Base-by-base conservation (phyloP, 139 green algal species). In the Closterium sp. region DNA sequence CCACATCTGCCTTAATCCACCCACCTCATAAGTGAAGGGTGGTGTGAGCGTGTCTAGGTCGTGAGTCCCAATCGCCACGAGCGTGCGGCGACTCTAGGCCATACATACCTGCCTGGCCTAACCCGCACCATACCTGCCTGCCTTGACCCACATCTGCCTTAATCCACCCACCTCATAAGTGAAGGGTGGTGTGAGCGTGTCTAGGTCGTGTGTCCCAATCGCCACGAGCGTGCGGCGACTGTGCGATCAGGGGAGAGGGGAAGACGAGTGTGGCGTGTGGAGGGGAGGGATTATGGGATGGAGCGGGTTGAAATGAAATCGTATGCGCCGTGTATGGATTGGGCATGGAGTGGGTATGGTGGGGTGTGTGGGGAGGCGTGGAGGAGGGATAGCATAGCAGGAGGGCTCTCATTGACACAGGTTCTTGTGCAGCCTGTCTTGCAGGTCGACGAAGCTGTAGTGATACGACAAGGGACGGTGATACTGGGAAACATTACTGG, bases 31-130 rank as follows among this genome's bases (percentile, higher is more conserved):
- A 0, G 97, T 99, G 96, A 99, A 99, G 31, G 98, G 98, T 0
- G 96, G 97, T 91, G 97, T 94, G 92, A 96, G 87, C 38, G 85
- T 99, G 31, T 95, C 95, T 50, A 99, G 95, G 95, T 99, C 98
- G 95, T 99, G 98, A 0, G 98, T 99, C 85, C 98, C 98, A 70
- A 99, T 99, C 42, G 98, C 97, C 6, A 99, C 98, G 17, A 99
- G 96, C 2, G n/a, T n/a, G n/a, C n/a, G n/a, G n/a, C n/a, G n/a
- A n/a, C n/a, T n/a, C n/a, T n/a, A n/a, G n/a, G n/a, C n/a, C n/a
- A n/a, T n/a, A n/a, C n/a, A n/a, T n/a, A n/a, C n/a, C n/a, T n/a
- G n/a, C n/a, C n/a, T n/a, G n/a, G n/a, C n/a, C n/a, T n/a, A n/a
- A n/a, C n/a, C n/a, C n/a, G n/a, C n/a, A n/a, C n/a, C n/a, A n/a